Base-by-base conservation (phyloP, 2,329 filamentous ascomycete genomes). In the Pseudogymnoascus verrucosus region DNA sequence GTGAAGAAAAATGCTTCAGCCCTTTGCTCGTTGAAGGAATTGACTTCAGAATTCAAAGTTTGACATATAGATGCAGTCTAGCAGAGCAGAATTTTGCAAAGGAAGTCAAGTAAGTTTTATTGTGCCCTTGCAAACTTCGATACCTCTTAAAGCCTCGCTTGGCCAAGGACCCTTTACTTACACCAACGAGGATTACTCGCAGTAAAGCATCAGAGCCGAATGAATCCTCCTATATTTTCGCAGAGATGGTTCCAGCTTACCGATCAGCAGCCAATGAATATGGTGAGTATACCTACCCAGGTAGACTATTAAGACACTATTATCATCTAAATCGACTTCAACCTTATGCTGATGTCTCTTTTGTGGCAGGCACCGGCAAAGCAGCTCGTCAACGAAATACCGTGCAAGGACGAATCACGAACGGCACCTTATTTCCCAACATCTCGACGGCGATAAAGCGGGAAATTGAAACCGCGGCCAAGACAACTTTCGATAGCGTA, bases 171-270 rank as follows among this genome's bases (percentile, higher is more conserved):
- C 54, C 7, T 63, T 39, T 65, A 23, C 63, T 65, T 60, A 68
- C 37, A 62, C 12, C 14, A 34, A 21, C 28, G 36, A 67, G 67
- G 61, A 11, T 62, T 19, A 64, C 66, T 44, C 64, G 60, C 31
- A 44, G 63, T 4, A 59, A 67, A 39, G 63, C 65, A 65, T 68
- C 67, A 21, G 65, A 68, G 42, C 63, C 64, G 31, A 67, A 68
- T 51, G 40, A 63, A 26, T 65, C 64, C 37, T 68, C 67, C 60
- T 68, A 68, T 42, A 59, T 67, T 19, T 61, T 68, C 36, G 47
- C 64, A 10, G 64, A 66, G 40, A 68, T 68, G 66, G 16, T 65
- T 60, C 65, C 66, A 21, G 62, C 65, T 60, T 68, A 67, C 60
- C 65, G 66, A 42, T 26, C 47, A 16, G 65, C 66, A 61, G 63